These are phyloP conservation scores for Penicillium sp. DNA, from an alignment of 2,329 filamentous ascomycete species.

Conservation along the genomic window DNA sequence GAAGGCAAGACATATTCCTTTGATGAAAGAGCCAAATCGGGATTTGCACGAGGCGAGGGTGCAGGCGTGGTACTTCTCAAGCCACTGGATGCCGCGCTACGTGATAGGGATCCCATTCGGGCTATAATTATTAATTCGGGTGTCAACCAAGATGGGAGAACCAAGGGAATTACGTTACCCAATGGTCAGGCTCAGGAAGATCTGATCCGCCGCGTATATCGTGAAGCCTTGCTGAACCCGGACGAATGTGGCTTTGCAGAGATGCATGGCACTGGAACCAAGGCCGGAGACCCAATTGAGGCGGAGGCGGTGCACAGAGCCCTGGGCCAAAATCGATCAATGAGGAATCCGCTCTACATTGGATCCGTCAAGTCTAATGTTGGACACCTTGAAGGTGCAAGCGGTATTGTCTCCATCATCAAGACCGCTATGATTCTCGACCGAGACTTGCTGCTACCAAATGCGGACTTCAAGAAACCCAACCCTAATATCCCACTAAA, in stretches of 20 bases:
- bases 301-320: slow-evolving; percentile 19
- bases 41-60: slow-evolving; percentile 38
- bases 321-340: slow-evolving; percentile 15
- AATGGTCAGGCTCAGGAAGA: slow-evolving; percentile 36
- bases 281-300: slow-evolving; percentile 57
- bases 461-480: slow-evolving; percentile 27
- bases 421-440: slow-evolving; percentile 31
- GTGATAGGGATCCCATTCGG: slow-evolving; percentile 37
- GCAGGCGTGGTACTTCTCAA: slow-evolving; percentile 36
- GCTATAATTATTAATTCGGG: slow-evolving; percentile 36
- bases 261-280: slow-evolving; percentile 46
- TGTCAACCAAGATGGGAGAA: slow-evolving; percentile 34
- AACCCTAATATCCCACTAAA: slow-evolving; percentile 30
- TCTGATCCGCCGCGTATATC: slow-evolving; percentile 40
- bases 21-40: slow-evolving; percentile 28
- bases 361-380: slow-evolving; percentile 37
- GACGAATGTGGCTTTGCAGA: slow-evolving; percentile 31
- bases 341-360: slow-evolving; percentile 23
- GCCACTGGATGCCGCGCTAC: slow-evolving; percentile 30
- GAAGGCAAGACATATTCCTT: slow-evolving; percentile 29
- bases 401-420: slow-evolving; percentile 31
- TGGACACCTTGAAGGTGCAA: slow-evolving; percentile 29
- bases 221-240: slow-evolving; percentile 32
- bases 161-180: slow-evolving; percentile 42
- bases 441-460: slow-evolving; percentile 25